Conservation (phyloP, 2,329 filamentous ascomycete species). For the Talaromyces sp. region DNA sequence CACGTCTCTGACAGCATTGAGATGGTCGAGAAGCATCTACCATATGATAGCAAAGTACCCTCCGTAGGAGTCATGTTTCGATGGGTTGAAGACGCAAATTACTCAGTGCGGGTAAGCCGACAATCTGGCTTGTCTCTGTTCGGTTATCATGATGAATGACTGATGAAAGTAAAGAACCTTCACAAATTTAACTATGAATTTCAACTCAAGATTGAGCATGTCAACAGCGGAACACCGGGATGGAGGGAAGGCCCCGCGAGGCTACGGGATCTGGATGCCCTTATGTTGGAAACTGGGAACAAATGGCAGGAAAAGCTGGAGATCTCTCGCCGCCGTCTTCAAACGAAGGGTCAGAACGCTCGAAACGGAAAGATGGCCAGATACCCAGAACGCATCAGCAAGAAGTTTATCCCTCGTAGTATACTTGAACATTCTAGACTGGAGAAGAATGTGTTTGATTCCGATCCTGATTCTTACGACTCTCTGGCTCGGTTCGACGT, state of each 20-base stretch:
- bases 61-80: conserved; percentile 7
- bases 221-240: not conserved
- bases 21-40: not conserved
- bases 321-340: not conserved
- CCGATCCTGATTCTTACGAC: not conserved
- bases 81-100: conserved; percentile 10
- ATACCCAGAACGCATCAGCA: not conserved
- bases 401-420: not conserved
- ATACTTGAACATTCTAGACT: conserved; percentile 1
- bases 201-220: not conserved
- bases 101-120: not conserved
- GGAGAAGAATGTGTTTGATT: not conserved
- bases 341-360: not conserved
- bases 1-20: conserved; percentile 3
- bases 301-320: not conserved
- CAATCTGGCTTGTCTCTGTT: not conserved
- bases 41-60: not conserved
- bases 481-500: not conserved
- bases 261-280: not conserved
- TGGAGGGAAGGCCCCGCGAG: not conserved
- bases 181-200: not conserved
- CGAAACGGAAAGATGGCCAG: not conserved
- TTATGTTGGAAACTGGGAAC: not conserved
- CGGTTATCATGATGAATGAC: not conserved
- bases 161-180: not conserved